Evolutionary conservation across 139 green algal genomes (phyloP).

Genomic region (Volvox reticuliferus): DNA sequence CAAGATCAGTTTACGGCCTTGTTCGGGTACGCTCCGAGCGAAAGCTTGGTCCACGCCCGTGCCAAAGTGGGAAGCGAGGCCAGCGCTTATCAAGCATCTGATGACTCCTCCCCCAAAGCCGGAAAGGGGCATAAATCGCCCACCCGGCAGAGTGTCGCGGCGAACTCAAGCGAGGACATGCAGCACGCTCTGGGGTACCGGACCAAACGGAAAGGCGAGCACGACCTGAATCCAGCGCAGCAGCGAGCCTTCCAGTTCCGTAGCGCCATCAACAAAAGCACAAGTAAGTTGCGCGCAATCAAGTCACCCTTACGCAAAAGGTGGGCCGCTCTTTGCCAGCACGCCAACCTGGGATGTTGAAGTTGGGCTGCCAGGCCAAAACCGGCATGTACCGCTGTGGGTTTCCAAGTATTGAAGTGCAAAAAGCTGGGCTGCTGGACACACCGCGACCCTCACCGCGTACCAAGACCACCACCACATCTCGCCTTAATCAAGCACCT

Average conservation of each 20-base stretch:
- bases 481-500: background rate
- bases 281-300: background rate
- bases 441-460: no score
- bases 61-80: background rate
- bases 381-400: no score
- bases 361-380: no score
- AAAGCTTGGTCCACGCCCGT: background rate
- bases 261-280: conserved; percentile 49
- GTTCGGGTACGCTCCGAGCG: background rate
- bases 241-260: conserved; percentile 51
- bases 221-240: conserved; percentile 47
- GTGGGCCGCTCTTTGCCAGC: no score
- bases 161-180: background rate
- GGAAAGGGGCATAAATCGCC: background rate
- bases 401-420: no score
- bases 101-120: background rate
- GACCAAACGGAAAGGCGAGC: conserved; percentile 33
- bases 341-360: no score
- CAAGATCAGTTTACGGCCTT: conserved; percentile 20
- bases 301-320: no score
- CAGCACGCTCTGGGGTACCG: conserved; percentile 34
- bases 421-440: no score
- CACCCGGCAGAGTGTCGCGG: background rate
- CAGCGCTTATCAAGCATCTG: background rate
- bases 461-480: background rate